These are phyloP conservation scores for Lasiodiplodia citricola DNA, from an alignment of 2,329 filamentous ascomycete species.

Conservation along the genomic window DNA sequence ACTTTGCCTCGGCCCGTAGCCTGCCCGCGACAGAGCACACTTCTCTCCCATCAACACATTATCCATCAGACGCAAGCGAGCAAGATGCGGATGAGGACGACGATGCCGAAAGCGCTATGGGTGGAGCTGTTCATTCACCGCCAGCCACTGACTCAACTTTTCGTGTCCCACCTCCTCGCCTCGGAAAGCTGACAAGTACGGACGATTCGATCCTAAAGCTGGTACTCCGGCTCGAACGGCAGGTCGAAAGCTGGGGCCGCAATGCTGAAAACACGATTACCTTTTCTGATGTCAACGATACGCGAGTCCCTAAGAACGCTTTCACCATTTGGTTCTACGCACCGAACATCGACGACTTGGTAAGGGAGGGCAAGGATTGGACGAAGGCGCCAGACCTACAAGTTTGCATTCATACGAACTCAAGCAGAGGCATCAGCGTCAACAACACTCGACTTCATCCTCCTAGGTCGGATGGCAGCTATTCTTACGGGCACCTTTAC, in stretches of 20 bases:
- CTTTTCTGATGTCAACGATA: slow-evolving; percentile 67
- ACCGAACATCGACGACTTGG: slow-evolving; percentile 65
- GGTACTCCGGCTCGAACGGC: slow-evolving; percentile 66
- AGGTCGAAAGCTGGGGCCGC: slow-evolving; percentile 79
- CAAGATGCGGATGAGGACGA: slow-evolving; percentile 11
- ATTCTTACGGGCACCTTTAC: slow-evolving; percentile 70
- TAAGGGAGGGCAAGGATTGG: slow-evolving; percentile 58
- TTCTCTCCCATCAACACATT: slow-evolving; percentile 16
- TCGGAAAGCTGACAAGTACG: slow-evolving; percentile 71
- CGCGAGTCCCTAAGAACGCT: slow-evolving; percentile 79
- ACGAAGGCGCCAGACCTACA: slow-evolving; percentile 61
- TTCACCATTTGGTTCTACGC: slow-evolving; percentile 79
- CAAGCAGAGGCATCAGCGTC: slow-evolving; percentile 74
- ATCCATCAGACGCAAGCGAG: slow-evolving; percentile 16
- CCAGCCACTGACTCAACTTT: slow-evolving; percentile 31
- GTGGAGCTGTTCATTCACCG: slow-evolving; percentile 13
- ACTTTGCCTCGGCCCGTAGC: slow-evolving; percentile 41
- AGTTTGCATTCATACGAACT: slow-evolving; percentile 81
- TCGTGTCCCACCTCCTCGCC: slow-evolving; percentile 47
- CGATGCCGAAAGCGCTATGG: not conserved
- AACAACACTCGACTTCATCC: slow-evolving; percentile 73
- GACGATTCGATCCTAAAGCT: slow-evolving; percentile 68
- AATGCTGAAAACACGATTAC: slow-evolving; percentile 69
- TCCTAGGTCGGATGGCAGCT: slow-evolving; percentile 56
- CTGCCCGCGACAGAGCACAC: slow-evolving; percentile 26